These are phyloP conservation scores for Kazachstania kunashirensis DNA, from an alignment of 805 yeast genomes.

Conservation along the genomic window DNA sequence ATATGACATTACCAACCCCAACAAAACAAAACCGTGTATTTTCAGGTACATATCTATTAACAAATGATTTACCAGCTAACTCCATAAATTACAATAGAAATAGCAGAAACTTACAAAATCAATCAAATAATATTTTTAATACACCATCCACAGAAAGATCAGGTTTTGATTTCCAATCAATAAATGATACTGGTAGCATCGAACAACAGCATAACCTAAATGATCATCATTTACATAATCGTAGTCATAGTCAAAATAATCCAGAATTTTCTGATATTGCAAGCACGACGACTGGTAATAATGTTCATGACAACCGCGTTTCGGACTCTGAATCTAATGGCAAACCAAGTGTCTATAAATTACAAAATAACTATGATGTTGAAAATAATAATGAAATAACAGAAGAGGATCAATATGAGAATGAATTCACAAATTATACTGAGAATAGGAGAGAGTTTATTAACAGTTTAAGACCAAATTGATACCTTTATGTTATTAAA, in stretches of 20 bases:
- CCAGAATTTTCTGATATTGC: background rate
- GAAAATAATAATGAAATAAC: constrained; percentile 23
- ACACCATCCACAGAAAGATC: constrained; percentile 6
- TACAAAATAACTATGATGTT: constrained; percentile 7
- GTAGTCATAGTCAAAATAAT: constrained; percentile 2
- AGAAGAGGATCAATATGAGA: constrained; percentile 39
- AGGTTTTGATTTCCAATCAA: background rate
- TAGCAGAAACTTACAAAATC: constrained; percentile 1
- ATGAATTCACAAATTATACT: constrained; percentile 38
- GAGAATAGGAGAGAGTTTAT: constrained; percentile 35
- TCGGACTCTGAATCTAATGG: background rate
- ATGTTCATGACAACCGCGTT: background rate
- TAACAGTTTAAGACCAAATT: constrained; percentile 34
- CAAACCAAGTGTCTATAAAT: constrained; percentile 1
- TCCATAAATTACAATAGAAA: background rate
- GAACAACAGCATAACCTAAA: background rate
- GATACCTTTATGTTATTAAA: constrained; percentile 1
- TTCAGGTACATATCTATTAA: too few relatives aligned
- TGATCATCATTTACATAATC: background rate
- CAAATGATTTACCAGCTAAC: too few relatives aligned
- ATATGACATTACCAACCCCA: background rate
- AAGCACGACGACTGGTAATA: constrained; percentile 1
- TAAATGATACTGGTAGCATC: background rate
- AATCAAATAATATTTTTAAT: constrained; percentile 5
- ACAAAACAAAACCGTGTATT: background rate